These are phyloP conservation scores for Rhexocercosporidium sp. DNA, from an alignment of 2,329 filamentous ascomycete genomes.

Conservation along the genomic window DNA sequence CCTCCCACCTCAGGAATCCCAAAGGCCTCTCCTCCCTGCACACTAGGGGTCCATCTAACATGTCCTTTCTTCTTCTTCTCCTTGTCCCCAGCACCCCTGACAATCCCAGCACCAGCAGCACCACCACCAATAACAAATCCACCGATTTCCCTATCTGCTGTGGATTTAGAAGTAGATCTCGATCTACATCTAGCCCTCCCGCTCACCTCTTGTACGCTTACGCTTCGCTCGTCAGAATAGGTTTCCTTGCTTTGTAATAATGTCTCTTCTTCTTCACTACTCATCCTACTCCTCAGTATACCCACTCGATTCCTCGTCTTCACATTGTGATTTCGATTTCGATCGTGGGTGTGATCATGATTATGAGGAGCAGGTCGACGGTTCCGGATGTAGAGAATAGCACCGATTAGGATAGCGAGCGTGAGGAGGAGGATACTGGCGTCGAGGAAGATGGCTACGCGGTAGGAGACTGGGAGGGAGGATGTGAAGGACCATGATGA, in stretches of 20 bases:
- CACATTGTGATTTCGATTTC: background rate
- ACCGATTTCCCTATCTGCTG: background rate
- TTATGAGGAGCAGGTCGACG: background rate
- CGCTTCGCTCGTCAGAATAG: background rate
- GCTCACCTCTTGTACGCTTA: background rate
- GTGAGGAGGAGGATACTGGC: slow-evolving; percentile 24
- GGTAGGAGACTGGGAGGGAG: slow-evolving; percentile 23
- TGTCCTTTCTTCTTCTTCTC: slow-evolving; percentile 24
- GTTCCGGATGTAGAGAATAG: slow-evolving; percentile 17
- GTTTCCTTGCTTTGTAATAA: background rate
- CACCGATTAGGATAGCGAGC: slow-evolving; percentile 12
- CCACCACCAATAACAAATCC: no score
- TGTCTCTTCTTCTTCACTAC: background rate
- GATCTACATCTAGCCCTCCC: background rate
- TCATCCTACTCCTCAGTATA: background rate
- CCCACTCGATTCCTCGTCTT: background rate
- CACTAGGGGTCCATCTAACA: slow-evolving; percentile 26
- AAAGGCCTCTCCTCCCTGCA: slow-evolving; percentile 13
- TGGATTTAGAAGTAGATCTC: background rate
- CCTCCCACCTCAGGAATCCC: slow-evolving; percentile 9
- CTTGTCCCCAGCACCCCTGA: background rate
- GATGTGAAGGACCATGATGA: slow-evolving; percentile 2
- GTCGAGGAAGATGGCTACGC: slow-evolving; percentile 28
- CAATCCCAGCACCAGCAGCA: background rate
- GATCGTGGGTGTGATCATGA: background rate